A percentile compares a stretch with the other conserved stretches of the same genome.
Conservation (phyloP, 305 asterid genomes). For the Fraxinus latifolia region DNA sequence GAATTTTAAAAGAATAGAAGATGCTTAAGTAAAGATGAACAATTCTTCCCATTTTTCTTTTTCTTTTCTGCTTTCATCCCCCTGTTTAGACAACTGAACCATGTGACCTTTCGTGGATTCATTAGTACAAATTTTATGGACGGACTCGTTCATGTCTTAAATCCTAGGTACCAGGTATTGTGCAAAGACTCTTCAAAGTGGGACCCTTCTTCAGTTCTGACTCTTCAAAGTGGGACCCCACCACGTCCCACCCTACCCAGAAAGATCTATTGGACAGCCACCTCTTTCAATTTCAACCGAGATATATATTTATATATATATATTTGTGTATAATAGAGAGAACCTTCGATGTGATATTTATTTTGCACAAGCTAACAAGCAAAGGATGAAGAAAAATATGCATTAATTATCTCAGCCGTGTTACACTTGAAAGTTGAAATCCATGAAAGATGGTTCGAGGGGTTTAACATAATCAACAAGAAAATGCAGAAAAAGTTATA, state of each 20-base stretch:
- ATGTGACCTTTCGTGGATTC: background rate
- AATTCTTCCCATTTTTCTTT: background rate
- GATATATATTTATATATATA: background rate
- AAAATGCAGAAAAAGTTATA: background rate
- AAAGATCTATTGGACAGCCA: background rate
- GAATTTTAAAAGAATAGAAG: no score
- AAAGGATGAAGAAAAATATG: background rate
- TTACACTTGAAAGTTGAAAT: background rate
- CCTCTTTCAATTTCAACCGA: background rate
- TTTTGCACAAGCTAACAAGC: background rate
- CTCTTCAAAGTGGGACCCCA: background rate
- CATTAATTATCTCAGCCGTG: conserved; percentile 12
- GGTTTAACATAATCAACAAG: conserved; percentile 15
- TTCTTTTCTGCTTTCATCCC: background rate
- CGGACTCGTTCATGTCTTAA: background rate
- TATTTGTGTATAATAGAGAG: background rate
- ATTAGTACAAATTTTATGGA: background rate
- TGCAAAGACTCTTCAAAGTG: background rate
- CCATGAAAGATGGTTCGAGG: conserved; percentile 4
- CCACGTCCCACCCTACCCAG: background rate
- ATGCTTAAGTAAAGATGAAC: background rate
- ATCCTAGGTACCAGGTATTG: background rate
- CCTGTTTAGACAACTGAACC: background rate
- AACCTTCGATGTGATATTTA: background rate
- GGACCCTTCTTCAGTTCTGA: background rate